Percentiles rank a stretch among this genome's conserved stretches.
These are phyloP conservation scores for Plectosphaerella cucumerina DNA, from an alignment of 2,329 filamentous ascomycete species.

Conservation along the genomic window DNA sequence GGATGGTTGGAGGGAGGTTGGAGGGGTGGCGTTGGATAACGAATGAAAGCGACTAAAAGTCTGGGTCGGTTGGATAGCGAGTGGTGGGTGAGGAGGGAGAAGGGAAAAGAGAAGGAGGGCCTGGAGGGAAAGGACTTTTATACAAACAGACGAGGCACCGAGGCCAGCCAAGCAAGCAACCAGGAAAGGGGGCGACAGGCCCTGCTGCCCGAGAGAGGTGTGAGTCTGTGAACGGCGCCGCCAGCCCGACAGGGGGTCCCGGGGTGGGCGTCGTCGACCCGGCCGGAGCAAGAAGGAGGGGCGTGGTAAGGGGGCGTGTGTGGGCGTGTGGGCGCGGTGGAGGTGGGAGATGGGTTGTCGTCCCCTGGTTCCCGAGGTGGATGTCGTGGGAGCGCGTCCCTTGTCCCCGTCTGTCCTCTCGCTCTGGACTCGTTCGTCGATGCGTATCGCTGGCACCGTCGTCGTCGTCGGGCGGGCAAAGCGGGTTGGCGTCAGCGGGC, in stretches of 20 bases:
- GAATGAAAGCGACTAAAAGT: constrained; percentile 58
- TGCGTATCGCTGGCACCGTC: background rate
- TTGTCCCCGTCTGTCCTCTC: background rate
- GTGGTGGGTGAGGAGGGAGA: constrained; percentile 43
- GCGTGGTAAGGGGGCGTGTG: constrained; percentile 11
- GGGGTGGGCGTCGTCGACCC: too few species aligned
- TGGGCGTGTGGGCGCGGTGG: background rate
- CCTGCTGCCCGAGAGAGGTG: constrained; percentile 7
- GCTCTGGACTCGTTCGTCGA: too few species aligned
- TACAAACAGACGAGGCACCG: constrained; percentile 34
- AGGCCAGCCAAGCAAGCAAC: constrained; percentile 8
- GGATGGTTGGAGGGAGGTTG: constrained; percentile 26
- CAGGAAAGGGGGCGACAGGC: constrained; percentile 1
- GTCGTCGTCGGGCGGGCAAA: background rate
- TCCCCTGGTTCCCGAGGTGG: background rate
- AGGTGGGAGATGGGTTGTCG: background rate
- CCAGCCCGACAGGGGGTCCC: too few species aligned
- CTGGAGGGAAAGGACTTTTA: constrained; percentile 43
- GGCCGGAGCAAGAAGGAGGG: constrained; percentile 13
- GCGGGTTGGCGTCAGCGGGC: background rate
- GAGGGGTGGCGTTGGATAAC: constrained; percentile 33
- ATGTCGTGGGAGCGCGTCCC: background rate
- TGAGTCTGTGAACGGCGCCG: too few species aligned
- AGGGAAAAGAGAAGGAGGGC: constrained; percentile 25
- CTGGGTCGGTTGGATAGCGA: constrained; percentile 39